Base-by-base conservation (phyloP, 331 rosid species). In the Prunus yedoensis region DNA sequence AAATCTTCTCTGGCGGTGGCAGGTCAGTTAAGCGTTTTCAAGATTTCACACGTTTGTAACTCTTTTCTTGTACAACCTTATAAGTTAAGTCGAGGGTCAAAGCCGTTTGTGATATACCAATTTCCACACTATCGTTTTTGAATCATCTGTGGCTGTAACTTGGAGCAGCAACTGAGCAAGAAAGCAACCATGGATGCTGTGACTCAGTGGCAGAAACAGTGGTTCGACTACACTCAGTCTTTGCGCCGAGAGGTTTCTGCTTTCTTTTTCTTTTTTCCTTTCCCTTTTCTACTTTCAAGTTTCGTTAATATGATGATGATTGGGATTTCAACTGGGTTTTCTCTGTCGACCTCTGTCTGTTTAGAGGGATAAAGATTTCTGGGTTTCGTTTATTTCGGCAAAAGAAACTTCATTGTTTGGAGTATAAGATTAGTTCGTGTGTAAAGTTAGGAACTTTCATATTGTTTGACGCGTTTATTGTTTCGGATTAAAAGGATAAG, bases 181-280 rank as follows among this genome's bases (percentile, higher is more conserved):
- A n/a, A 69, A 71, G 35, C 58, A 32, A 63, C 77, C 85, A 91
- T 91, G 97, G 96, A 88, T 46, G 88, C 83, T 17, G 43, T 53
- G 80, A 14, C 81, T 53, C 96, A 87, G 80, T 61, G 83, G 87
- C 84, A 54, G 75, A 76, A 65, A 38, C 88, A 85, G 83, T 78
- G 87, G 27, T 74, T 62, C 5, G 90, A 91, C n/a, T 87, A 73
- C 77, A 66, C 81, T 77, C 74, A 85, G 8, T 66, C 64, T 53
- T 77, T 91, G 61, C 79, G 82, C 41, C 85, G 66, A 18, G 88
- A 91, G 96, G 97, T 89, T 58, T 68, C 46, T 43, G 11, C 12
- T n/a, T 53, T 46, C 57, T 60, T 56, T 2, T 27, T 0, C n/a
- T 63, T 59, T 21, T 58, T 67, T 32, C 32, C 43, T 38, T 38